phyloP scores from a whole-genome alignment of 2,329 filamentous ascomycete species.

The Botryotinia calthae region DNA sequence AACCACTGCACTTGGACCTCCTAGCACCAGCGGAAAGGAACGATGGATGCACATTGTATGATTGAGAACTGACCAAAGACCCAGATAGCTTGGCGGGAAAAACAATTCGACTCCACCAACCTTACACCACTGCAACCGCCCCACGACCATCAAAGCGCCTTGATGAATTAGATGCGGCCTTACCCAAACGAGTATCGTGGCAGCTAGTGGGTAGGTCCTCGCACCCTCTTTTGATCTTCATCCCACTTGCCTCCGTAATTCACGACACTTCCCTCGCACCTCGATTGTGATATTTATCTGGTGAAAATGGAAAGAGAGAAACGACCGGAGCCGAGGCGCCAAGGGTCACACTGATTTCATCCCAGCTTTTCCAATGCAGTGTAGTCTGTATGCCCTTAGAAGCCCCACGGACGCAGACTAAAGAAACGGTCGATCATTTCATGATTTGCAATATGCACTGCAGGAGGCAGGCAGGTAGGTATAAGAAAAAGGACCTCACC shows the following conservation, averaged over 20 bases:
- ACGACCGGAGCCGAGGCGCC: neutral
- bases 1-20: conserved; percentile 1
- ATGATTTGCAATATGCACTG: neutral
- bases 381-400: neutral
- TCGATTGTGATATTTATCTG: neutral
- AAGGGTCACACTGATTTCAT: neutral
- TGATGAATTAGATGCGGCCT: neutral
- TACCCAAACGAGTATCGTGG: neutral
- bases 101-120: neutral
- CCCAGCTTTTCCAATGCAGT: conserved; percentile 7
- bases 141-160: neutral
- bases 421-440: neutral
- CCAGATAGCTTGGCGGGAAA: neutral
- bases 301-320: neutral
- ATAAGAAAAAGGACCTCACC: conserved; percentile 4
- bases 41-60: no score
- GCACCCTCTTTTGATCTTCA: neutral
- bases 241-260: neutral
- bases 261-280: neutral
- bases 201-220: no score
- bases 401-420: neutral
- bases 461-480: neutral
- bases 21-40: neutral
- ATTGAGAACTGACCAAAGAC: neutral
- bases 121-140: neutral